phyloP scores from a whole-genome alignment of 2,329 filamentous ascomycete species.

The Ophiostoma quercus region DNA sequence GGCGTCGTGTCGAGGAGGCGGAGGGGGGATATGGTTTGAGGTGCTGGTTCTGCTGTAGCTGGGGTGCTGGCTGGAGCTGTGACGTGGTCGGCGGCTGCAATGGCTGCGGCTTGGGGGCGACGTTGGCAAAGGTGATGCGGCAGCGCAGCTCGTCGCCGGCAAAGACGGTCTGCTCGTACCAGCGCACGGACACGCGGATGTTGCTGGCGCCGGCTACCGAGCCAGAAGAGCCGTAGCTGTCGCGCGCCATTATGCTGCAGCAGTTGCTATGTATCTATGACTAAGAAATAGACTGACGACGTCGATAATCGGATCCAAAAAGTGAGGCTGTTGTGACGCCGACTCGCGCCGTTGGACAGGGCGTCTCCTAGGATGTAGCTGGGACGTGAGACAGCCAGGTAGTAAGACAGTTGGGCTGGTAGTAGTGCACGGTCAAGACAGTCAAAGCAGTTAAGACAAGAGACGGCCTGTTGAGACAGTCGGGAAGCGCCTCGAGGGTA shows the following conservation, averaged over 20 bases:
- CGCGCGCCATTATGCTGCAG: conserved; percentile 17
- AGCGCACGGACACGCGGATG: conserved; percentile 92
- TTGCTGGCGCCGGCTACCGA: conserved; percentile 46
- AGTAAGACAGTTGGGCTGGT: neutral
- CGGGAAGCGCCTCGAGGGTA: conserved; percentile 6
- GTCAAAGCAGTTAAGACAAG: neutral
- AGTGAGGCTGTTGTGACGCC: neutral
- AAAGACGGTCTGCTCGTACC: conserved; percentile 91
- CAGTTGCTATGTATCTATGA: neutral
- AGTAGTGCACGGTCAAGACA: neutral
- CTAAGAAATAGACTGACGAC: neutral
- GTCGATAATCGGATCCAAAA: neutral
- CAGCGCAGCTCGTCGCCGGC: conserved; percentile 94
- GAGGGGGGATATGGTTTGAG: conserved; percentile 16
- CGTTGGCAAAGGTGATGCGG: conserved; percentile 93
- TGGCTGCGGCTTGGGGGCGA: conserved; percentile 40
- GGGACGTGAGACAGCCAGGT: neutral
- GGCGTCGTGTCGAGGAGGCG: conserved; percentile 9
- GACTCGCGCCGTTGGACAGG: neutral
- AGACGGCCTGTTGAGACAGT: conserved; percentile 4
- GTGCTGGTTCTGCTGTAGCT: neutral
- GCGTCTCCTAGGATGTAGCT: neutral
- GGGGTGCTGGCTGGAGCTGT: neutral
- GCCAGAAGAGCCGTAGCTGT: neutral
- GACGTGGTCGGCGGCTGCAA: neutral